Evolutionary conservation across 148 eudicot species (phyloP).

Genomic region (Amaranthus palmeri): DNA sequence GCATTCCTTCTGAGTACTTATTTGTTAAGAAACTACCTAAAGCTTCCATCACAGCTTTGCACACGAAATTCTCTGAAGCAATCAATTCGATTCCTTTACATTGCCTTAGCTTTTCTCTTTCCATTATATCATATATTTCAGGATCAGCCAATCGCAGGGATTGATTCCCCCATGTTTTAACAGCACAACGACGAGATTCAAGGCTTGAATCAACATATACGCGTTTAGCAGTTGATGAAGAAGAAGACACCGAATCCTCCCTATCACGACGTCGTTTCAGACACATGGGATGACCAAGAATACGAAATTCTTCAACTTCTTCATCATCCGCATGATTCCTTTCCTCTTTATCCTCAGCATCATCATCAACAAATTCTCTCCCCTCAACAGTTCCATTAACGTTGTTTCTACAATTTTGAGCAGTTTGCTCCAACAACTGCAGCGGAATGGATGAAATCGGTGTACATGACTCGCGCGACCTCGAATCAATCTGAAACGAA

Average conservation of each 20-base stretch:
- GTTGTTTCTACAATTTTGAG: conserved; percentile 19
- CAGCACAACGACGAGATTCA: conserved; percentile 46
- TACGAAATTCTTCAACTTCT: conserved; percentile 62
- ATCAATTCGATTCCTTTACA: conserved; percentile 76
- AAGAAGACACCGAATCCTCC: conserved; percentile 48
- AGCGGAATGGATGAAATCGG: conserved; percentile 61
- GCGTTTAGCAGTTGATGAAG: conserved; percentile 31
- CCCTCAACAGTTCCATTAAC: conserved; percentile 17
- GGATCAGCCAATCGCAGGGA: conserved; percentile 60
- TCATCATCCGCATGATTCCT: conserved; percentile 33
- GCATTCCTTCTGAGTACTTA: conserved; percentile 88
- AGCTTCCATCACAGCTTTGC: conserved; percentile 85
- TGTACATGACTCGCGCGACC: conserved; percentile 29
- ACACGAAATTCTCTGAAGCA: conserved; percentile 95
- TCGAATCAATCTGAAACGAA: conserved; percentile 52
- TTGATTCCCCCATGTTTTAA: conserved; percentile 72
- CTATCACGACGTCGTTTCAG: conserved; percentile 68
- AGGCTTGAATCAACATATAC: conserved; percentile 37
- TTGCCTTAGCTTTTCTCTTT: conserved; percentile 76
- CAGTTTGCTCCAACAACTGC: conserved; percentile 58
- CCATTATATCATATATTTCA: conserved; percentile 61
- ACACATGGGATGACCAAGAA: conserved; percentile 74
- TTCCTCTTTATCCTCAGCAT: conserved; percentile 18
- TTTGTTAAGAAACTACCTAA: conserved; percentile 81
- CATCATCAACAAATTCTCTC: conserved; percentile 22